Percentiles rank a stretch among this genome's conserved stretches.
These are phyloP conservation scores for Asterophora parasitica DNA, from an alignment of 768 basidiomycete species.

Conservation along the genomic window DNA sequence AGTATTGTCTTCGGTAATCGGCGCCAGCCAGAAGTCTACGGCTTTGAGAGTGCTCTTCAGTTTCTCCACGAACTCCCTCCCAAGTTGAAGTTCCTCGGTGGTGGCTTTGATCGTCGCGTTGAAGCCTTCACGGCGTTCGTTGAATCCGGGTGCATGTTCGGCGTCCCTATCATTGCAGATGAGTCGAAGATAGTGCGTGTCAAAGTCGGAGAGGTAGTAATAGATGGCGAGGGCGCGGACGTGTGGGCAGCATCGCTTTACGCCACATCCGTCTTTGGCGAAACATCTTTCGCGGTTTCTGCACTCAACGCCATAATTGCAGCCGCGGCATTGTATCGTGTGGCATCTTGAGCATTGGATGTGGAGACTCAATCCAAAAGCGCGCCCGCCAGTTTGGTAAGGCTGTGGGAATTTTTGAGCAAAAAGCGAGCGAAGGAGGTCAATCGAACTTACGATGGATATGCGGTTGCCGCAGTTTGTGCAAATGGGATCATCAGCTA, in stretches of 20 bases:
- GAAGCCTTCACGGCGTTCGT: background rate
- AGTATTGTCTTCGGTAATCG: background rate
- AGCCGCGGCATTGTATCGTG: conserved; percentile 8
- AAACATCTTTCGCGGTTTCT: background rate
- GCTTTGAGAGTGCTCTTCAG: conserved; percentile 11
- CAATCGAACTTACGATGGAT: too few species aligned
- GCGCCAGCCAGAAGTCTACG: conserved; percentile 7
- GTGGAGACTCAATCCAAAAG: too few species aligned
- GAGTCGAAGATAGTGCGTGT: conserved; percentile 3
- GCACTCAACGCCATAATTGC: background rate
- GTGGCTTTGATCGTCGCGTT: background rate
- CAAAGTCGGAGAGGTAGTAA: conserved; percentile 8
- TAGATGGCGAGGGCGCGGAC: conserved; percentile 13
- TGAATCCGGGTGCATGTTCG: background rate
- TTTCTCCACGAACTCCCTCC: background rate
- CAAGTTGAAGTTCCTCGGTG: background rate
- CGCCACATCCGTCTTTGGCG: background rate
- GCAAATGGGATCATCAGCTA: too few species aligned
- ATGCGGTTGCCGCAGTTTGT: too few species aligned
- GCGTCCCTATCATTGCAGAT: background rate
- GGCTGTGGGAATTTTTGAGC: too few species aligned
- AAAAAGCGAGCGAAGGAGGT: too few species aligned
- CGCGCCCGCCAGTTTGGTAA: too few species aligned
- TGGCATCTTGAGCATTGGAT: background rate
- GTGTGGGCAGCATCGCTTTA: conserved; percentile 8